Conservation (phyloP, 2,329 filamentous ascomycete species). For the Rutstroemia sp. region DNA sequence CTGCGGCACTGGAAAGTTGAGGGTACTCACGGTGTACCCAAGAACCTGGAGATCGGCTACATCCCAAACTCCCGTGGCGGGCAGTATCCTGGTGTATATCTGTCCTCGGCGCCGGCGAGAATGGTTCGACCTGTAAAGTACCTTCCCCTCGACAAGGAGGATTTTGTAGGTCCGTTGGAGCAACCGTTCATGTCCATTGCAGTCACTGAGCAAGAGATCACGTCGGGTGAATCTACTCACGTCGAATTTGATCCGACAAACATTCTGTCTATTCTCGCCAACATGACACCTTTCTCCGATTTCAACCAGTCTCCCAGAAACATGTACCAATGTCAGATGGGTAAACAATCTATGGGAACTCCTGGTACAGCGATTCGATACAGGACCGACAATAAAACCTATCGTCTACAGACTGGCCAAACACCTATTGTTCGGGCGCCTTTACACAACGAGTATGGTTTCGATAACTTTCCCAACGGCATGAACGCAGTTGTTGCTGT, state of each 20-base stretch:
- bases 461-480: constrained; percentile 97
- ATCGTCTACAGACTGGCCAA: constrained; percentile 89
- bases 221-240: constrained; percentile 84
- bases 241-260: constrained; percentile 93
- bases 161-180: constrained; percentile 88
- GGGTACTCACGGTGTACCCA: constrained; percentile 70
- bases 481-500: constrained; percentile 94
- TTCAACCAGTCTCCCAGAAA: constrained; percentile 98
- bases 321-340: constrained; percentile 99
- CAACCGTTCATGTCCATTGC: constrained; percentile 99
- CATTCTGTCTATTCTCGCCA: constrained; percentile 93
- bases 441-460: constrained; percentile 89
- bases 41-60: constrained; percentile 84
- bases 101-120: constrained; percentile 76
- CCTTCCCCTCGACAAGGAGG: constrained; percentile 74
- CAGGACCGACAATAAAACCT: constrained; percentile 95
- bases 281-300: constrained; percentile 98
- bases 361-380: constrained; percentile 77
- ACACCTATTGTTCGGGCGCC: constrained; percentile 89
- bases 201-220: constrained; percentile 78
- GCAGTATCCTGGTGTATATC: constrained; percentile 94
- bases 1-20: constrained; percentile 94
- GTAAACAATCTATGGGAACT: constrained; percentile 98
- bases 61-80: constrained; percentile 82
- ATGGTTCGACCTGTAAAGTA: constrained; percentile 94